Evolutionary conservation across 2,329 filamentous ascomycete species (phyloP), one percentile per base, ranked within the genome.

Genomic region (Dryadomyces quercivorus): DNA sequence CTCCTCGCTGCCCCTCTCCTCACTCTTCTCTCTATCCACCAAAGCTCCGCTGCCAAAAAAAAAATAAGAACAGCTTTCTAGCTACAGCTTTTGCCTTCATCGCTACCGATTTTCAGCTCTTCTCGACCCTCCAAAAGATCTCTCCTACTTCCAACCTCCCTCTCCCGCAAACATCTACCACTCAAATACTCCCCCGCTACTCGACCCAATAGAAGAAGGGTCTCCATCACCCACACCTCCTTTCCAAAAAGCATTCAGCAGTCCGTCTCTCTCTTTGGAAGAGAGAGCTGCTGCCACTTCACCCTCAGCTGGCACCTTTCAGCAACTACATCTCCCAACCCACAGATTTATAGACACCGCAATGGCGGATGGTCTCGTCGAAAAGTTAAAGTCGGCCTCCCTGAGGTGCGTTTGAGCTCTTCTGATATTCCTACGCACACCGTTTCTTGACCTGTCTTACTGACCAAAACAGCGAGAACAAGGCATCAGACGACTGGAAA

Each of bases 401-500:
- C 74, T 75, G 63, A 62, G 64, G 71, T 65, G 56, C 57, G 59
- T 63, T 62, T 8, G 10, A n/a, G 12, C 22, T 18, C 55, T 36
- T 45, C 26, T 31, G 16, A 58, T 6, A 50, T 12, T 12, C 10
- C 5, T 4, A 7, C 12, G 36, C 10, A 21, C 18, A 22, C 15
- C 5, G 36, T 9, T 10, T 18, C 3, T 15, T 42, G 55, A 16
- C 36, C 36, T 40, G 36, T 15, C 36, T 20, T 45, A 22, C 42
- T 40, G 34, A 40, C 31, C 5, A 55, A 61, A 65, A 64, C 61
- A 75, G 73, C 66, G 75, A 81, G 64, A 72, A 69, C 62, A 61
- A 72, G 60, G 66, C 71, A 63, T 68, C 75, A 58, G 79, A 81
- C 34, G 82, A 89, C 66, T 92, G 87, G 87, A 88, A 87, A 72